Base-by-base conservation (phyloP, 805 yeast genomes). In the Candida khao-thaluensis region DNA sequence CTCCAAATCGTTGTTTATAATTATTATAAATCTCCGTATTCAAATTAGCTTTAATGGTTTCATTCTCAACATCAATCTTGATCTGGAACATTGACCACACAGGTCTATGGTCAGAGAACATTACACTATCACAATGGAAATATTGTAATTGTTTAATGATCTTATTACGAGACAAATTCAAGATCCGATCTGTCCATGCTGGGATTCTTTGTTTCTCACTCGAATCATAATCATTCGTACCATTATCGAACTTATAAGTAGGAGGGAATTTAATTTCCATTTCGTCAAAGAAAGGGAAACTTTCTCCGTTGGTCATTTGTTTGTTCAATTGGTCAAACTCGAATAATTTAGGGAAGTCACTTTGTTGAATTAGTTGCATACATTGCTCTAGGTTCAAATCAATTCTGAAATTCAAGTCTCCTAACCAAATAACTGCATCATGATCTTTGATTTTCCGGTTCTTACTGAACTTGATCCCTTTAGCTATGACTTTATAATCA, bases 161-260 rank as follows among this genome's bases (percentile, higher is more conserved):
- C 24, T 74, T 72, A 11, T 85, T 81, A 17, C 84, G 67, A 3
- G 73, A 62, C 40, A 68, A 51, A 52, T 79, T 81, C 34, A 90
- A 60, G 26, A 87, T 82, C 41, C 99, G 67, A 64, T 93, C 99
- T 2, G 98, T 90, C 99, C 99, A 93, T 0, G 99, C 95, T 1
- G 99, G 99, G 9, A 86, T 81, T 45, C 99, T 76, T 60, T 81
- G 82, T 60, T 93, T 93, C 53, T 91, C 98, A 28, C 95, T 82
- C 0, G 95, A 76, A 58, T 93, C 99, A 57, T 90, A 93, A 2
- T 56, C 62, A 33, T 75, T 77, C 0, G 95, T 83, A 4, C 95
- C 95, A 35, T 86, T 84, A 56, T 93, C 95, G 58, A 83, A 93
- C 57, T 93, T 93, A 63, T 93, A 93, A 0, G 99, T 93, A 5